Conservation (phyloP, 257 asterid species). For the Thymus mandschuricus region DNA sequence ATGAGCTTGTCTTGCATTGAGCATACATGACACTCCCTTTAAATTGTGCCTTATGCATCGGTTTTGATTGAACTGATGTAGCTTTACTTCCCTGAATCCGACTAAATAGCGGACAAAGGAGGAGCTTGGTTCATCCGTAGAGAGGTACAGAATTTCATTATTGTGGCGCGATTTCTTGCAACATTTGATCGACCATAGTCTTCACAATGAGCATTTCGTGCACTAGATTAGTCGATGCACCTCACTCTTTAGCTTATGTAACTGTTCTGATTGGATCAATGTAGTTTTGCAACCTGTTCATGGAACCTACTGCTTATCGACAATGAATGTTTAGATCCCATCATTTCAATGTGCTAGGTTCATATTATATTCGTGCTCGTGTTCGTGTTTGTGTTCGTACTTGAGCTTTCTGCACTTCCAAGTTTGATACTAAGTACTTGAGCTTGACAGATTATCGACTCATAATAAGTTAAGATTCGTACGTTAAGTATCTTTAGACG, state of each 20-base stretch:
- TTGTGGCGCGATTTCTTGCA: not conserved
- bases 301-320: not conserved
- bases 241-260: slow-evolving; percentile 30
- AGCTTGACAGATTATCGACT: not conserved
- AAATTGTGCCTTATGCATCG: slow-evolving; percentile 28
- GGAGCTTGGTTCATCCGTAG: not conserved
- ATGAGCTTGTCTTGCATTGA: slow-evolving; percentile 21
- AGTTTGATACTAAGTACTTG: slow-evolving; percentile 19
- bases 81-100: not conserved
- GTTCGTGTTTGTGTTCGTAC: not conserved
- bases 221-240: slow-evolving; percentile 23
- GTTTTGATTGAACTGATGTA: slow-evolving; percentile 27
- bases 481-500: not conserved
- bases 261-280: slow-evolving; percentile 28
- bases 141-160: not conserved
- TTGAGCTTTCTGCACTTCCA: slow-evolving; percentile 17
- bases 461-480: not conserved
- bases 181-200: slow-evolving; percentile 12
- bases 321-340: not conserved
- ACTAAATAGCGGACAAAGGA: not conserved
- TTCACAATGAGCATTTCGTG: slow-evolving; percentile 29
- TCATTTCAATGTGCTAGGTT: not conserved
- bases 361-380: not conserved
- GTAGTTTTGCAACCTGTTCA: slow-evolving; percentile 21
- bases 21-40: slow-evolving; percentile 2